Evolutionary conservation across 169 alveolate species (phyloP), one percentile per base, ranked within the genome.

Genomic region (Cryptosporidium sp.): DNA sequence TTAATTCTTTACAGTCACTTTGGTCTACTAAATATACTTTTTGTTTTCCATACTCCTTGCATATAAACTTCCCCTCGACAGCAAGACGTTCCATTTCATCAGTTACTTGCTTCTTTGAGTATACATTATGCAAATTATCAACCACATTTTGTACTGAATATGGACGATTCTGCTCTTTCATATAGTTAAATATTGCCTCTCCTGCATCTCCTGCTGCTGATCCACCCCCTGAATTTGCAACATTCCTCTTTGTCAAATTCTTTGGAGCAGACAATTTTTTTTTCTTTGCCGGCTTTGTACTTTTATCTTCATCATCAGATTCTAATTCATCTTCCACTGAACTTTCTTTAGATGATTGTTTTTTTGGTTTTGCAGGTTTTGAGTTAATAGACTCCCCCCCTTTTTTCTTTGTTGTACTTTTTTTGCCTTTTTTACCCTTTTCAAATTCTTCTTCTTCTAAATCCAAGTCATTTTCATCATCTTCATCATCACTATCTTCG

Each of bases 31-130:
- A 68, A 62, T 94, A 94, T 21, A 94, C 94, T 89, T 94, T 94
- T 33, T 94, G 95, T 58, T 94, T 94, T 29, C 97, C 97, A 60
- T 94, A 94, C 39, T 94, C 97, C 69, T 94, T 94, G 69, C 94
- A 92, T 48, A 91, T 85, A 21, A 94, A 71, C 67, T 92, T 94
- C 62, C 93, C 84, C 23, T 91, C 95, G 3, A 51, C 39, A 45
- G 94, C 69, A 21, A 93, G 72, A 35, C 93, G 94, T 86, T 94
- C 97, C 94, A 93, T 91, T 39, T 93, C 71, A 68, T 85, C 92
- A 52, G 92, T 91, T 67, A 93, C 94, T 48, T 85, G 93, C 23
- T 84, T 85, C 75, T 93, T 94, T 72, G 93, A 85, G 33, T 91
- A 91, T 42, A 85, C 69, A 4, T 93, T 92, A 67, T 93, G 96